phyloP scores from a whole-genome alignment of 2,329 filamentous ascomycete species.

The Nemania sp. region DNA sequence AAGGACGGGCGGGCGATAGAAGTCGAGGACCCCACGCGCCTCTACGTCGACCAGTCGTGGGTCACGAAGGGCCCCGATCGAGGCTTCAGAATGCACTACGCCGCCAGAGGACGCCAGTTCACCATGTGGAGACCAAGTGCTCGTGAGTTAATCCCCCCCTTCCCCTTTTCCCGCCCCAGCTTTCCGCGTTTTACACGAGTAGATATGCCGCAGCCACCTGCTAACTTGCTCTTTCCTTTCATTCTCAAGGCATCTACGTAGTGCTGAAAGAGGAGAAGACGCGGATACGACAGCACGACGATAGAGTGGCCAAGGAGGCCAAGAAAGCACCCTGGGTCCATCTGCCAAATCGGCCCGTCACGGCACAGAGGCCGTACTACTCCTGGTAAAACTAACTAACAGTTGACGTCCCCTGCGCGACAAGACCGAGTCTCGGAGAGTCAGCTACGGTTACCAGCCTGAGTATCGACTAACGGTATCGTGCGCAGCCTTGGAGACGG shows the following conservation, averaged over 20 bases:
- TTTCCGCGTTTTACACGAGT: neutral
- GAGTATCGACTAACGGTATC: neutral
- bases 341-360: constrained; percentile 82
- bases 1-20: constrained; percentile 75
- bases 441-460: too few species aligned
- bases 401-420: neutral
- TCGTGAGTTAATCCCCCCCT: constrained; percentile 57
- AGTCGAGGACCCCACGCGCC: constrained; percentile 73
- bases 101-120: constrained; percentile 75
- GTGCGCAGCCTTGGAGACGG: constrained; percentile 14
- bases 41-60: constrained; percentile 94
- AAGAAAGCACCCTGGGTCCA: constrained; percentile 84
- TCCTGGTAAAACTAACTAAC: constrained; percentile 89
- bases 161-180: neutral
- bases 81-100: constrained; percentile 64
- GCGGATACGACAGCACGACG: constrained; percentile 76
- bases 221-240: constrained; percentile 26
- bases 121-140: constrained; percentile 73
- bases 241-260: constrained; percentile 68
- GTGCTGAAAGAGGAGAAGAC: constrained; percentile 94
- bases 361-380: constrained; percentile 86
- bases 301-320: constrained; percentile 75
- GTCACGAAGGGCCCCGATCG: constrained; percentile 75
- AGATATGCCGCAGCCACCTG: neutral
- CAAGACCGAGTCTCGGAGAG: neutral